These are phyloP conservation scores for Exophiala oligosperma DNA, from an alignment of 2,329 filamentous ascomycete genomes.

Conservation along the genomic window DNA sequence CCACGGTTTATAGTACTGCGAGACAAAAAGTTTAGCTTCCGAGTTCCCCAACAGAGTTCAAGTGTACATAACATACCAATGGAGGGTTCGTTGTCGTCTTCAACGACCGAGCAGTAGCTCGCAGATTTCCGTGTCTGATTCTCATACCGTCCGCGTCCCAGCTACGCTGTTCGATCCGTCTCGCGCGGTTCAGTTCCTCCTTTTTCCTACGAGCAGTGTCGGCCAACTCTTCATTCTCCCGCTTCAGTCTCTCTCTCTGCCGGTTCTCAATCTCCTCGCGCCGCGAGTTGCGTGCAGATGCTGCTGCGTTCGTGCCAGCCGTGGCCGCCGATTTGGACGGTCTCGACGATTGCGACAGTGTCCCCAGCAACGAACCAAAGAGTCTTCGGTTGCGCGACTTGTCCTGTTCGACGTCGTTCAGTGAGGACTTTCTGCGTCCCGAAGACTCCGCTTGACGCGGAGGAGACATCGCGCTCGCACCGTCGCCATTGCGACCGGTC, in stretches of 20 bases:
- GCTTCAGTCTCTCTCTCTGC: constrained; percentile 72
- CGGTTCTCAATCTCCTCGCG: constrained; percentile 79
- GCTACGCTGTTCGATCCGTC: constrained; percentile 68
- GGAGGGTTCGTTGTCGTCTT: constrained; percentile 69
- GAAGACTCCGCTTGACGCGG: constrained; percentile 7
- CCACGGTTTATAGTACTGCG: constrained; percentile 76
- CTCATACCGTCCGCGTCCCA: constrained; percentile 65
- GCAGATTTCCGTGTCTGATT: constrained; percentile 68
- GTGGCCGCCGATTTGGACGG: constrained; percentile 7
- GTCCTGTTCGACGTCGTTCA: constrained; percentile 62
- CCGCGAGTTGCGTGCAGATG: constrained; percentile 61
- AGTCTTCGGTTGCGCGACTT: constrained; percentile 80
- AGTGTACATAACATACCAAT: constrained; percentile 47
- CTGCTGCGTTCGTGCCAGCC: constrained; percentile 36
- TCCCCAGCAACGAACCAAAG: constrained; percentile 79
- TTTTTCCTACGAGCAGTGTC: constrained; percentile 65
- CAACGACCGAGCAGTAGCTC: constrained; percentile 71
- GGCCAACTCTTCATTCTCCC: constrained; percentile 71
- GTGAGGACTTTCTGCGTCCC: constrained; percentile 20
- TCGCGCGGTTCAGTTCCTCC: constrained; percentile 60
- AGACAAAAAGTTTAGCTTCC: not conserved
- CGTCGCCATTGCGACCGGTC: constrained; percentile 2
- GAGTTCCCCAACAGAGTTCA: not conserved
- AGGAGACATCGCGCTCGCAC: constrained; percentile 14
- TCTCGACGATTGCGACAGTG: constrained; percentile 63